phyloP scores from a whole-genome alignment of 345 rosid species.

The Mercurialis annua region DNA sequence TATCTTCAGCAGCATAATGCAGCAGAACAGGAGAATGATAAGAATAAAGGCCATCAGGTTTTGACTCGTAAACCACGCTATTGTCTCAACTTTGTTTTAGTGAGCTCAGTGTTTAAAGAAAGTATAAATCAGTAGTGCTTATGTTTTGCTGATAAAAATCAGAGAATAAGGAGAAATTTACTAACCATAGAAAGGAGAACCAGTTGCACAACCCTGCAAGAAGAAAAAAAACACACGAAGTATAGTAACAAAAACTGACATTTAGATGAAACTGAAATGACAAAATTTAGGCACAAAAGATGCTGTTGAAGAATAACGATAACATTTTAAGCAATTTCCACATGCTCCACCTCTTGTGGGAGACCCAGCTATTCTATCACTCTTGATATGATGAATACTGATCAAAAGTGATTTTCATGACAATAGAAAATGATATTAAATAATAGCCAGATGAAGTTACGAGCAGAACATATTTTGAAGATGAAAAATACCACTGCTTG shows the following conservation, averaged over 20 bases:
- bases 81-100: no score
- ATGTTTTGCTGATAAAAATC: background rate
- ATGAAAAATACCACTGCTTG: conserved; percentile 7
- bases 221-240: background rate
- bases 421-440: background rate
- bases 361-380: background rate
- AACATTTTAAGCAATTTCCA: no score
- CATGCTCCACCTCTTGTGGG: no score
- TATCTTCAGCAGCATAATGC: no score
- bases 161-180: background rate
- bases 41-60: no score
- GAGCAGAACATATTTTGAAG: background rate
- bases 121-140: background rate
- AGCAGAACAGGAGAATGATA: no score
- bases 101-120: no score
- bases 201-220: conserved; percentile 8
- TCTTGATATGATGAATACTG: background rate
- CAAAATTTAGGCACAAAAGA: background rate
- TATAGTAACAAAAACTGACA: background rate
- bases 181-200: conserved; percentile 13
- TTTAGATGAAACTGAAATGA: background rate
- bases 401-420: background rate
- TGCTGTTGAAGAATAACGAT: background rate
- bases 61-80: no score
- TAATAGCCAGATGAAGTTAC: no score